Base-by-base conservation (phyloP, 208 protist genomes). In the Leishmania major region DNA sequence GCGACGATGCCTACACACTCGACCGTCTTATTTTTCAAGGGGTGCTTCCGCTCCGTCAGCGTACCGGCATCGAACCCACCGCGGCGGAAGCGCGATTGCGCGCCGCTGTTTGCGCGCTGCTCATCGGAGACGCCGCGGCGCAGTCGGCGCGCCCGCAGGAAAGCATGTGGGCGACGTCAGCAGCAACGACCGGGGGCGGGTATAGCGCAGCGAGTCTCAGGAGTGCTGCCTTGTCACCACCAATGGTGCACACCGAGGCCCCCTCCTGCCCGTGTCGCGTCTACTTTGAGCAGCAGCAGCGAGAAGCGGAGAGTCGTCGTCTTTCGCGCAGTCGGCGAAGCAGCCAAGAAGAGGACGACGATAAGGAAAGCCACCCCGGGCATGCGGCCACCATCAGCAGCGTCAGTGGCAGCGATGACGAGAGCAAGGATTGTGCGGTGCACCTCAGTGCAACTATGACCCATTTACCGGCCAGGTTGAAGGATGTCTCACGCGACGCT, bases 1-100 rank as follows among this genome's bases (percentile, higher is more conserved):
- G 83, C 79, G 78, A 86, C 49, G 78, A 86, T 76, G 83, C 83
- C 73, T 86, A 86, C 78, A 83, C 53, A 19, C 78, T 86, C 2
- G 83, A 83, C 57, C 78, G 83, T 35, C 75, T 86, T 37, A 47
- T 75, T 22, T 47, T 73, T 15, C 79, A 86, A 73, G 78, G 83
- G 28, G 72, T 80, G 1, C 37, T 83, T 37, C 83, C 78, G 17
- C 83, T 86, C 3, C 78, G 78, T 45, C 83, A 82, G 37, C 83
- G 83, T 71, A 77, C 67, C 25, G 64, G 77, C 31, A 25, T 60
- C 25, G 53, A 47, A 22, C 64, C 78, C 45, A 75, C 83, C 6
- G 28, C 59, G 11, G 60, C 67, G 0, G 64, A 78, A 53, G 57
- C 62, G 2, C 78, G 75, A 28, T 8, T 86, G 66, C 70, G 70